Conservation (phyloP, 148 eudicot genomes). For the Nepenthes mirabilis region DNA sequence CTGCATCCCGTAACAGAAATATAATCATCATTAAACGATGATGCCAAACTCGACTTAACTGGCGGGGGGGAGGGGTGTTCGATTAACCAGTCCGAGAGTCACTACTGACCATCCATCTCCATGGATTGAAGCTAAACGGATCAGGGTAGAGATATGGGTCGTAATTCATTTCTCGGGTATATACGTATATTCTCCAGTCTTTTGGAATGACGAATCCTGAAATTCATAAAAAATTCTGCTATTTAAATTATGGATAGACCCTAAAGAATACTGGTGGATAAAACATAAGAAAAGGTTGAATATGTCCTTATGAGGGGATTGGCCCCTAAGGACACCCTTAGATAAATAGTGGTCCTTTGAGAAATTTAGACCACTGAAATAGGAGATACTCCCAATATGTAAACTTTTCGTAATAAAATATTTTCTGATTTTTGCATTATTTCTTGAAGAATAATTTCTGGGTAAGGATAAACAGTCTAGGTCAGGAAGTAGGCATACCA, state of each 20-base stretch:
- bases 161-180: conserved; percentile 74
- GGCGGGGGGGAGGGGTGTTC: neutral
- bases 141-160: conserved; percentile 63
- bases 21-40: neutral
- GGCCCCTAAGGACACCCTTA: too few species aligned
- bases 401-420: too few species aligned
- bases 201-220: conserved; percentile 70
- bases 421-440: too few species aligned
- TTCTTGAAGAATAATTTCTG: too few species aligned
- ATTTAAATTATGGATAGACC: too few species aligned
- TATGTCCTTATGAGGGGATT: too few species aligned
- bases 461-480: conserved; percentile 21
- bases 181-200: conserved; percentile 95
- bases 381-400: too few species aligned
- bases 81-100: neutral
- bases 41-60: neutral
- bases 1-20: conserved; percentile 25
- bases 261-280: too few species aligned
- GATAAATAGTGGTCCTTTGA: too few species aligned
- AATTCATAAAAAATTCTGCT: neutral
- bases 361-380: too few species aligned
- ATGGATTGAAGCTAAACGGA: conserved; percentile 72
- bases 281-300: too few species aligned
- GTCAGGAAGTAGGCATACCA: conserved; percentile 48
- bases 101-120: conserved; percentile 87